Percentiles rank a stretch among this genome's conserved stretches.
phyloP scores from a whole-genome alignment of 2,329 filamentous ascomycete species.

The Neonectria hederae region DNA sequence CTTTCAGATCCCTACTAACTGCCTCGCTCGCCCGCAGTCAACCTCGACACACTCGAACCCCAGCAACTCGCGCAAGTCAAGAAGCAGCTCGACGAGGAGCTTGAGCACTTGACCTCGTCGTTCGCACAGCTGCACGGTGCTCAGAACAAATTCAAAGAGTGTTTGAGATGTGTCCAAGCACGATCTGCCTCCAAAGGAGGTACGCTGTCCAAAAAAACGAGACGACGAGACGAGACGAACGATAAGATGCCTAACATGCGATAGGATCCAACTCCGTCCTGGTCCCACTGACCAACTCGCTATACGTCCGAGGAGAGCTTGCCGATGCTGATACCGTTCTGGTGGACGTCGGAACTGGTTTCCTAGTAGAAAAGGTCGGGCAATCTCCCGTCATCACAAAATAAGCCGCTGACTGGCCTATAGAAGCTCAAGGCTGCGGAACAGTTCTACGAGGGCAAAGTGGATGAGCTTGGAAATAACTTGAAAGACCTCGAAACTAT shows the following conservation, averaged over 20 bases:
- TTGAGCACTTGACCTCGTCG: constrained; percentile 91
- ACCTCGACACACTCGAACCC: constrained; percentile 78
- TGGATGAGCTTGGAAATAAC: constrained; percentile 61
- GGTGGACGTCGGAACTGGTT: constrained; percentile 93
- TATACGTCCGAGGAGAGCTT: constrained; percentile 90
- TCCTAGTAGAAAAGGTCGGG: constrained; percentile 88
- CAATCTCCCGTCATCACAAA: background rate
- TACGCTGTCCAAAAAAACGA: constrained; percentile 25
- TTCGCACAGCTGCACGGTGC: constrained; percentile 90
- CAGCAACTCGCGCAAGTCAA: constrained; percentile 92
- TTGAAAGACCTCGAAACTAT: constrained; percentile 67
- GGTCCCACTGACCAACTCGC: constrained; percentile 92
- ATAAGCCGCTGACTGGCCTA: constrained; percentile 17
- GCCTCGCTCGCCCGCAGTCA: constrained; percentile 52
- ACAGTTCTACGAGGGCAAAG: constrained; percentile 66
- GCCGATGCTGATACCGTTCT: constrained; percentile 80
- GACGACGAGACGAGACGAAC: constrained; percentile 2
- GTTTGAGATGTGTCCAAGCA: constrained; percentile 76
- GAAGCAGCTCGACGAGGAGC: constrained; percentile 94
- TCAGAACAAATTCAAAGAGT: constrained; percentile 92
- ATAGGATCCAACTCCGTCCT: constrained; percentile 69
- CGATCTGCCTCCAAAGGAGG: constrained; percentile 46
- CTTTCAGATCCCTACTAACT: background rate
- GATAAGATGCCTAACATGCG: constrained; percentile 22
- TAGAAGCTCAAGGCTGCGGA: constrained; percentile 63